Conservation (phyloP, 2,329 filamentous ascomycete species). For the Apiospora sp. region DNA sequence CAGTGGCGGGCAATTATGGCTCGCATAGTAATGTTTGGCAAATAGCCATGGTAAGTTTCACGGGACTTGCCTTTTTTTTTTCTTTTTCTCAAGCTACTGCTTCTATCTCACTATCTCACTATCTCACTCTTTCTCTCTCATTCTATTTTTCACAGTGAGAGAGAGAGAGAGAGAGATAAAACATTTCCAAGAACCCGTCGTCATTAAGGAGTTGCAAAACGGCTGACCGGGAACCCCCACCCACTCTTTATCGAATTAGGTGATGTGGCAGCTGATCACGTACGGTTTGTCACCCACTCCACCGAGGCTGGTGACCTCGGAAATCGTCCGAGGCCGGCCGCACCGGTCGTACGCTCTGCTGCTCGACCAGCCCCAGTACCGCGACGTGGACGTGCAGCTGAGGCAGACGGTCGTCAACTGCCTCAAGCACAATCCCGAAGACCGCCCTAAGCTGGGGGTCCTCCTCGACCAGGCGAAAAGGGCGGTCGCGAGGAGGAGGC, state of each 20-base stretch:
- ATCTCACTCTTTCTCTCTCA: too few relatives aligned
- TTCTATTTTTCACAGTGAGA: too few relatives aligned
- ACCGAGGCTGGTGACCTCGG: not conserved
- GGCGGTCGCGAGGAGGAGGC: not conserved
- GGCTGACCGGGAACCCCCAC: too few relatives aligned
- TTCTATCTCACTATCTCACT: too few relatives aligned
- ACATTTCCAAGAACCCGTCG: too few relatives aligned
- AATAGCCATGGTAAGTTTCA: not conserved
- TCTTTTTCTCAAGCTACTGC: too few relatives aligned
- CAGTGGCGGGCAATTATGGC: not conserved
- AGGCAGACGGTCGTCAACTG: not conserved
- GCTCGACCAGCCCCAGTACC: not conserved
- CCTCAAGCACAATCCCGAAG: not conserved
- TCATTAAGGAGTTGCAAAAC: too few relatives aligned
- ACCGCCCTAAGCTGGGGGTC: not conserved
- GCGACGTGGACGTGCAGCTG: not conserved
- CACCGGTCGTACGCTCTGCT: not conserved
- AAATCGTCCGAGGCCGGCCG: too few relatives aligned
- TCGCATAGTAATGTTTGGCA: constrained; percentile 8
- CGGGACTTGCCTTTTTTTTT: too few relatives aligned
- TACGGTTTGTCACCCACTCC: fast-evolving
- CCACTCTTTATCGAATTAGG: too few relatives aligned
- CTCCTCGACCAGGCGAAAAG: not conserved
- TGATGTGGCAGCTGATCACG: constrained; percentile 22
- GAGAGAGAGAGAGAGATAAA: too few relatives aligned